Evolutionary conservation across 164 flowering plant genomes (phyloP), one percentile per base, ranked within the genome.

Genomic region (Stephania japonica): DNA sequence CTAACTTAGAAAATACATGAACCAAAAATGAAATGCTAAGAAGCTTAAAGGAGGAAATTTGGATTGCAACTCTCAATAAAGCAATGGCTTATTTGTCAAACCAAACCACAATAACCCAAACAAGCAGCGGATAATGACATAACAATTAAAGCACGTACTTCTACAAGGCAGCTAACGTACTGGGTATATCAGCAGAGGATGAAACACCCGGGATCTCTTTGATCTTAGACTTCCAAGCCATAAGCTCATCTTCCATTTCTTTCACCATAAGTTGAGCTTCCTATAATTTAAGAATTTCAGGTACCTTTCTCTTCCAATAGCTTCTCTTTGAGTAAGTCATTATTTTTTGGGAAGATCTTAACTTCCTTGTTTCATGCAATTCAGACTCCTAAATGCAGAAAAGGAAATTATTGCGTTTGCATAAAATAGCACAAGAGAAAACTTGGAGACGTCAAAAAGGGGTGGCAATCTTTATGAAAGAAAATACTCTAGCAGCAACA

Each of bases 371-470:
- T 80, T 93, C 97, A 65, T 77, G 88, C 70, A 95, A 94, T 80
- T 95, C 98, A 76, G 87, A 81, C 76, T 93, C 98, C 99, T 95
- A 56, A n/a, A n/a, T n/a, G n/a, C n/a, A n/a, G n/a, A n/a, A n/a
- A n/a, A n/a, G n/a, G n/a, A n/a, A n/a, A n/a, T n/a, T n/a, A n/a
- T 32, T 32, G 38, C 4, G 1, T 32, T 32, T 4, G 64, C 47
- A 41, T 32, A 71, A 9, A 26, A 16, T 38, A 18, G 69, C 19
- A 72, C 13, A 24, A 23, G 8, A 7, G 38, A 47, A 59, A 56
- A 56, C 63, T 53, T 49, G 11, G 7, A 32, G 4, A 32, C 12
- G 8, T 7, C 3, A 21, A 26, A n/a, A 76, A 49, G 42, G 42
- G 1, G 21, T 5, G n/a, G 12, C 9, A 26, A 76, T n/a, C 12